Conservation (phyloP, 352 stramenopile genomes). For the Pythium volutum region DNA sequence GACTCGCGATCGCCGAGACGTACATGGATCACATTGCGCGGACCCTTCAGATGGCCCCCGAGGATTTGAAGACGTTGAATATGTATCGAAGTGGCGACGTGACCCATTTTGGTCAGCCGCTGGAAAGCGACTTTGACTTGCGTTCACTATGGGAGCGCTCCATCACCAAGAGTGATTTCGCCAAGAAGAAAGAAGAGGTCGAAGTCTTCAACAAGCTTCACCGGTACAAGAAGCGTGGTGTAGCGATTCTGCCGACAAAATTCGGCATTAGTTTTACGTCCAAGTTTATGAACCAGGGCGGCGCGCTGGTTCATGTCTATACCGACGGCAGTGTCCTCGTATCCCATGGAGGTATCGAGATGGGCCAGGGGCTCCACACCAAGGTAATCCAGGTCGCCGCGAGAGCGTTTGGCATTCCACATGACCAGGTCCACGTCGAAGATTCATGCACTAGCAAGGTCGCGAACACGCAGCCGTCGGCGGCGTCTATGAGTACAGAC, state of each 20-base stretch:
- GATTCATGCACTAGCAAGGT: slow-evolving; percentile 95
- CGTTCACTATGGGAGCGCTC: slow-evolving; percentile 79
- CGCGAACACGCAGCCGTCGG: slow-evolving; percentile 92
- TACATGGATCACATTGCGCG: slow-evolving; percentile 95
- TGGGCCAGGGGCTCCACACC: slow-evolving; percentile 97
- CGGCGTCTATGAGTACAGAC: slow-evolving; percentile 95
- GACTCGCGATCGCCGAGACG: slow-evolving; percentile 89
- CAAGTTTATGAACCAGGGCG: slow-evolving; percentile 98
- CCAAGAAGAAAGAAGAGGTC: slow-evolving; percentile 57
- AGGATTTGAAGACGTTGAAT: slow-evolving; percentile 85
- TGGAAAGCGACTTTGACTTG: slow-evolving; percentile 91
- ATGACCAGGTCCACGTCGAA: slow-evolving; percentile 92
- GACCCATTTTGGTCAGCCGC: slow-evolving; percentile 92
- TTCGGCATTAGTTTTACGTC: slow-evolving; percentile 97
- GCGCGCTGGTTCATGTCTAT: slow-evolving; percentile 95
- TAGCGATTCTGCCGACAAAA: slow-evolving; percentile 83
- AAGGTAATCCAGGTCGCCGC: slow-evolving; percentile 92
- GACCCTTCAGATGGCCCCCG: slow-evolving; percentile 60
- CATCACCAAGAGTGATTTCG: slow-evolving; percentile 68
- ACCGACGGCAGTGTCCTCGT: slow-evolving; percentile 94
- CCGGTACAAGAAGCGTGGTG: slow-evolving; percentile 90
- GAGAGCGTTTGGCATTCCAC: slow-evolving; percentile 89
- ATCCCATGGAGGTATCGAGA: slow-evolving; percentile 96
- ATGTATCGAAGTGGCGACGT: slow-evolving; percentile 89
- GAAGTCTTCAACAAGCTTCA: slow-evolving; percentile 90